Evolutionary conservation across 768 basidiomycete species (phyloP), one percentile per base, ranked within the genome.

Genomic region (Gymnopilus junonius): DNA sequence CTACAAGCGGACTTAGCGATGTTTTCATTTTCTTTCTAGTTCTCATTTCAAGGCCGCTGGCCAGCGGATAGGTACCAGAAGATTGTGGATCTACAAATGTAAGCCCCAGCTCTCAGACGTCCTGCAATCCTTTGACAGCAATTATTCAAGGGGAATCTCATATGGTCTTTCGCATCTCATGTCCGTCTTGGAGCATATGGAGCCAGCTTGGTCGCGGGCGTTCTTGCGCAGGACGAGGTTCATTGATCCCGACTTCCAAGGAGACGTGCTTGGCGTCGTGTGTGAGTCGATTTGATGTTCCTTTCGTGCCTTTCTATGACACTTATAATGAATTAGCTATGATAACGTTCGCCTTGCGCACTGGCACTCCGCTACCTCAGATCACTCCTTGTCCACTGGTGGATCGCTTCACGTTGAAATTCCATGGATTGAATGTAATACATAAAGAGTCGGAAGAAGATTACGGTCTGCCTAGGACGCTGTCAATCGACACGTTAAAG

Each of bases 221-320:
- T 87, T 95, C 65, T 80, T 95, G 17, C 83, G 84, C 20, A 79
- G 93, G 32, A 92, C 92, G 0, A 81, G 92, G 11, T 84, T 96
- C 62, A 77, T 88, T 35, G 93, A 95, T 70, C 81, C 89, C 0
- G 86, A 88, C 65, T 95, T 95, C 67, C 88, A 95, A 65, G 94
- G 94, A 1, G 93, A 95, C 59, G 81, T 94, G 7, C 80, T 95
- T 3, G 91, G 93, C 10, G 91, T 95, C 7, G 87, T 95, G 61
- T 89, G 91, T 90, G 63, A 54, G 85, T 53, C 64, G n/a, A 2
- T 20, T 2, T 35, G 1, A 20, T 31, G 1, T 8, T 34, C 1
- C 3, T 25, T 32, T 32, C 10, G 31, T 48, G 11, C 6, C n/a
- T 43, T 14, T 23, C 34, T 23, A n/a, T n/a, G n/a, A 55, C 17